These are phyloP conservation scores for Kwoniella shandongensis DNA, from an alignment of 768 basidiomycete species.

Conservation along the genomic window DNA sequence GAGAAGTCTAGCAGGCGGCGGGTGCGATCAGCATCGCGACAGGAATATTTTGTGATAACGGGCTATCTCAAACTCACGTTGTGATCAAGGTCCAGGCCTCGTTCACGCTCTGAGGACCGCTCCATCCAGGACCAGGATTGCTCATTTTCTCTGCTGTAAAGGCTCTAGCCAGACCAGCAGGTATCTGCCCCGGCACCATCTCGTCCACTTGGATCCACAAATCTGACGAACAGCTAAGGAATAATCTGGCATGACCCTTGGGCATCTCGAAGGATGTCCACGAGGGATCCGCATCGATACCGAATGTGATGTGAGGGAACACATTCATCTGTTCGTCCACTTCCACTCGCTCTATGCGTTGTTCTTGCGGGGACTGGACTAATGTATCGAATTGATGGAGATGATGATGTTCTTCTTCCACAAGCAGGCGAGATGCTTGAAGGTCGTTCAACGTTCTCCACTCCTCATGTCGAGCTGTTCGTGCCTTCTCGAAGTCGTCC, in stretches of 20 bases:
- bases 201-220: conserved; percentile 35
- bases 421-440: conserved; percentile 2
- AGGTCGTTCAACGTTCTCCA: conserved; percentile 24
- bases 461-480: conserved; percentile 1
- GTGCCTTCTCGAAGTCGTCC: conserved; percentile 2
- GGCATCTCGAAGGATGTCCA: conserved; percentile 9
- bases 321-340: conserved; percentile 26
- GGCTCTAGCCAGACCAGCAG: conserved; percentile 19
- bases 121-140: conserved; percentile 32
- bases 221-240: conserved; percentile 40
- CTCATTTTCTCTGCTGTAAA: conserved; percentile 34
- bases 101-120: conserved; percentile 23
- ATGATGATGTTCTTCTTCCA: conserved; percentile 26
- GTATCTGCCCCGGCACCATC: conserved; percentile 38
- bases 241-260: conserved; percentile 18
- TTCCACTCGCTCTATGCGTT: conserved; percentile 22
- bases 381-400: conserved; percentile 29
- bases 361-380: conserved; percentile 1
- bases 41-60: neutral
- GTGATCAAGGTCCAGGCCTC: conserved; percentile 34
- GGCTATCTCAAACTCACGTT: conserved; percentile 26
- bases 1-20: conserved; percentile 24
- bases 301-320: conserved; percentile 39
- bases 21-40: neutral
- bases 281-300: conserved; percentile 9